Percentiles rank a stretch among this genome's conserved stretches.
Evolutionary conservation across 257 asterid genomes (phyloP).

Genomic region (Thymus quinquecostatus): DNA sequence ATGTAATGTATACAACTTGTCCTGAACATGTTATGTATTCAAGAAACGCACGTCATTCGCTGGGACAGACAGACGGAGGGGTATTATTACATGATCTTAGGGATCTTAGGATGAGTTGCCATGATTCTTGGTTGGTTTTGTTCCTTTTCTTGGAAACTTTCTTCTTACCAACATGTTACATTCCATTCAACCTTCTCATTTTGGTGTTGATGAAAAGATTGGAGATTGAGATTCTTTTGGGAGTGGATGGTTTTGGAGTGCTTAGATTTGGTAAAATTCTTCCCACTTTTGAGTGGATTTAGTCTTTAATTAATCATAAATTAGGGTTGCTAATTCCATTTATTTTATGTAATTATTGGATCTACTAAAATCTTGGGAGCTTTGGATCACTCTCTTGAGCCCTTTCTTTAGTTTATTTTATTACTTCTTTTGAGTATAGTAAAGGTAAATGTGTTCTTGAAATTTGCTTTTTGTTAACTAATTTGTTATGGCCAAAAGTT

Average conservation of each 20-base stretch:
- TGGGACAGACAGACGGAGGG: too few species aligned
- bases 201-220: neutral
- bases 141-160: neutral
- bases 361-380: neutral
- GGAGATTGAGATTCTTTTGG: neutral
- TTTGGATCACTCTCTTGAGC: slow-evolving; percentile 20
- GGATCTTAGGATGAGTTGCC: slow-evolving; percentile 8
- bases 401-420: neutral
- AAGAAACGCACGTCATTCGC: too few species aligned
- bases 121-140: neutral
- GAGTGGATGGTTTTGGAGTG: neutral
- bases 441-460: slow-evolving; percentile 9
- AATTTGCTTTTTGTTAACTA: slow-evolving; percentile 13
- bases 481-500: slow-evolving; percentile 11
- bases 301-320: neutral
- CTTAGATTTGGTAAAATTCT: neutral
- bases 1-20: slow-evolving; percentile 17
- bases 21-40: too few species aligned
- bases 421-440: slow-evolving; percentile 1
- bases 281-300: neutral
- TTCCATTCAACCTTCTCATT: too few species aligned
- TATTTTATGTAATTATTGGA: neutral
- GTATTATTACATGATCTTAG: neutral
- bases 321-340: too few species aligned
- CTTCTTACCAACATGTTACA: too few species aligned